These are phyloP conservation scores for Grosmannia serpens DNA, from an alignment of 2,329 filamentous ascomycete species.

Conservation along the genomic window DNA sequence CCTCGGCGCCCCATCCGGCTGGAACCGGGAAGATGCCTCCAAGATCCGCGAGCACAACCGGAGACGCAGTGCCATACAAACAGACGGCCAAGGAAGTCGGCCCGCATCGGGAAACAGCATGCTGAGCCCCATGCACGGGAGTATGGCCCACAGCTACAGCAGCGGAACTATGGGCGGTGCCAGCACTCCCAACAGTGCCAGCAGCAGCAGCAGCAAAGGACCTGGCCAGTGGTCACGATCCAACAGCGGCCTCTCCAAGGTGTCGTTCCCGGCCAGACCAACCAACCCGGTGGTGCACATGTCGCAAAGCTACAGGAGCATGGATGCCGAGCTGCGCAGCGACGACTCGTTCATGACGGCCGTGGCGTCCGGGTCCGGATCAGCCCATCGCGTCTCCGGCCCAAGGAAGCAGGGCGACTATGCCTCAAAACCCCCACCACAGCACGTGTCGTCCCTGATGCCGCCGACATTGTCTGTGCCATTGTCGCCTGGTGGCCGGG, in stretches of 20 bases:
- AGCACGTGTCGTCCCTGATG: neutral
- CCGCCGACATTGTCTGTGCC: neutral
- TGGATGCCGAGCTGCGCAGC: conserved; percentile 8
- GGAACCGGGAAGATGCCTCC: conserved; percentile 33
- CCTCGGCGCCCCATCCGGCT: conserved; percentile 39
- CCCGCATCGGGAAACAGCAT: neutral
- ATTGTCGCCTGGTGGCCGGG: neutral
- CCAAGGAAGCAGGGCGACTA: neutral
- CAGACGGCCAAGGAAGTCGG: neutral
- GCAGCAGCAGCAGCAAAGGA: neutral
- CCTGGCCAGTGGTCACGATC: neutral
- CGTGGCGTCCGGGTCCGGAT: neutral
- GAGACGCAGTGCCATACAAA: conserved; percentile 32
- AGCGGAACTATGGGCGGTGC: neutral
- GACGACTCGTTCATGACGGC: neutral
- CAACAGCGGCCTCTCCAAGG: conserved; percentile 8
- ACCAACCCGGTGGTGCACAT: conserved; percentile 5
- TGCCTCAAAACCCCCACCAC: no score
- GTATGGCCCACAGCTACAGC: conserved; percentile 4
- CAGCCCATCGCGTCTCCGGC: neutral
- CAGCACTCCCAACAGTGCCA: neutral
- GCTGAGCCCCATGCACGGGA: conserved; percentile 9
- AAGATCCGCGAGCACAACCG: conserved; percentile 40
- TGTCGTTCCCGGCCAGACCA: conserved; percentile 7
- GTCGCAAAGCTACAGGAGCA: conserved; percentile 11